These are phyloP conservation scores for Colletotrichum gloeosporioides DNA, from an alignment of 2,329 filamentous ascomycete species.

Conservation along the genomic window DNA sequence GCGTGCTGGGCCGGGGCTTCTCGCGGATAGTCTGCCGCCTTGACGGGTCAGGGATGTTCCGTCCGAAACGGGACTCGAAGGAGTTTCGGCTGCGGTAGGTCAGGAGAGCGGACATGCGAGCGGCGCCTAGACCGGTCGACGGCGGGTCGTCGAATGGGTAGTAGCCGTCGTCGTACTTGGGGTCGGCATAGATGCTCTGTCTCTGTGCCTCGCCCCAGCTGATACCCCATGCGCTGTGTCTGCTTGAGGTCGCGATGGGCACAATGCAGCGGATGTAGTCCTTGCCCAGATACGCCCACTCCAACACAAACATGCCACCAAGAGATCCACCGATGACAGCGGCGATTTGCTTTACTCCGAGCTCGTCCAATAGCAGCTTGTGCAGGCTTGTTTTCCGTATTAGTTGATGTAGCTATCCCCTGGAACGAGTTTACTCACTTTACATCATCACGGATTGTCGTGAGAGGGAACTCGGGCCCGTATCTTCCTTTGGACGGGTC, in stretches of 20 bases:
- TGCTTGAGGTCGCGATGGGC: constrained; percentile 83
- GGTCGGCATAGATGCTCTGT: constrained; percentile 96
- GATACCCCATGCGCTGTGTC: constrained; percentile 89
- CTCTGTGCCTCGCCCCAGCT: constrained; percentile 90
- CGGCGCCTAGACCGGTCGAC: constrained; percentile 84
- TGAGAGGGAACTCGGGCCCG: constrained; percentile 94
- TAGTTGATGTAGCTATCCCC: constrained; percentile 54
- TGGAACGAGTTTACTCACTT: constrained; percentile 69
- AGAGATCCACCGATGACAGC: constrained; percentile 84
- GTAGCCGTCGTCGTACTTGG: constrained; percentile 97
- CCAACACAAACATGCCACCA: constrained; percentile 88
- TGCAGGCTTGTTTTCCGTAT: constrained; percentile 62
- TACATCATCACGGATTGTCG: constrained; percentile 94
- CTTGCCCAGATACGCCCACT: constrained; percentile 90
- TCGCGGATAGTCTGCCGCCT: constrained; percentile 84
- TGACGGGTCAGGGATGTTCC: constrained; percentile 87
- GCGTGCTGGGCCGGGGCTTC: constrained; percentile 61
- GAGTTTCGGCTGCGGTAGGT: constrained; percentile 97
- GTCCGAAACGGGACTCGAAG: constrained; percentile 92
- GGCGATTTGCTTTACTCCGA: constrained; percentile 80
- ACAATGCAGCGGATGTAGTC: constrained; percentile 83
- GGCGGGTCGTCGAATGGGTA: constrained; percentile 89
- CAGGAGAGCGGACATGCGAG: constrained; percentile 93
- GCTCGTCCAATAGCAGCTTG: constrained; percentile 78
- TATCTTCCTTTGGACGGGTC: constrained; percentile 77